Evolutionary conservation across 495 filamentous ascomycete genomes (phyloP).

Genomic region (Choiromyces venosus): DNA sequence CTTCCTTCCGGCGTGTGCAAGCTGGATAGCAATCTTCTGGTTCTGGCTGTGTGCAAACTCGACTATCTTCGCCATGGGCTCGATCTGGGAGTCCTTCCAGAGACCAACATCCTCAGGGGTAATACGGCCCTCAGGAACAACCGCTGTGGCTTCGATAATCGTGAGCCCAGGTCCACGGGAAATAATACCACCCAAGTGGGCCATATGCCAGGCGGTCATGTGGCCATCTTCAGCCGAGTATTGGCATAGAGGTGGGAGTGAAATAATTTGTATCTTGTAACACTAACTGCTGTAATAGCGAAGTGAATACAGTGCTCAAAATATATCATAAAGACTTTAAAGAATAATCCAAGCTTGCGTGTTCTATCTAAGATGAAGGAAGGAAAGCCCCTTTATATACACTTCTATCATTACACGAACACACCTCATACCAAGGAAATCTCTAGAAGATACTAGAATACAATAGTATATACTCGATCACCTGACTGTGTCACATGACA

Average conservation of each 20-base stretch:
- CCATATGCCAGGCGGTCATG: constrained; percentile 57
- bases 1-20: constrained; percentile 74
- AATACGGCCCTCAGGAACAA: constrained; percentile 68
- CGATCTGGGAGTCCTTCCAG: constrained; percentile 70
- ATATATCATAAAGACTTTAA: no score
- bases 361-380: no score
- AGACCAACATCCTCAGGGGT: constrained; percentile 65
- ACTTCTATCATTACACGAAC: no score
- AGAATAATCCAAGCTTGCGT: no score
- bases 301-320: no score
- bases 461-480: no score
- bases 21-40: constrained; percentile 67
- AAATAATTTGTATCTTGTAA: no score
- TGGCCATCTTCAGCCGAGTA: constrained; percentile 62
- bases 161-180: constrained; percentile 62
- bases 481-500: no score
- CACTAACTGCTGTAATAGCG: no score
- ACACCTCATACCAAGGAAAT: no score
- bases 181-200: constrained; percentile 53
- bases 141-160: constrained; percentile 69
- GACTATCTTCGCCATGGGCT: constrained; percentile 54
- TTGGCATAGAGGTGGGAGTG: constrained; percentile 57
- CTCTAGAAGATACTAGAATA: no score
- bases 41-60: constrained; percentile 66
- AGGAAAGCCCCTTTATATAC: no score